Evolutionary conservation across 192 early-diverging fungal genomes (phyloP), one percentile per base, ranked within the genome.

Genomic region (Pecoramyces ruminantium): DNA sequence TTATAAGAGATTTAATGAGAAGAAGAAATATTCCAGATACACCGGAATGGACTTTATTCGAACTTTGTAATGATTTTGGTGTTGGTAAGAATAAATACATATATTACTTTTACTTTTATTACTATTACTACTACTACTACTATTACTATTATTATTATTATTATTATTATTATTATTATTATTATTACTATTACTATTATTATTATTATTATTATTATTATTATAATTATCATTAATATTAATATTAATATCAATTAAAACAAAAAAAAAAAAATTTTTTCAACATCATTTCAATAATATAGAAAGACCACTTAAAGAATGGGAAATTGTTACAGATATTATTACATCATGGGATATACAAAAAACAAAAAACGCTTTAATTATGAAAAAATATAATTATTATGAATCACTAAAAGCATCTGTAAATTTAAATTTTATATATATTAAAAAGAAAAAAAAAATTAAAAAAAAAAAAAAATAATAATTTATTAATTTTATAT

Each of bases 301-400:
- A 85, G 96, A 98, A 86, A 89, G 97, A 81, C 95, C 96, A 29
- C 81, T 98, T 38, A 89, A 94, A 29, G 93, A 95, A 82, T 98
- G 95, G 93, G 97, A 97, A 83, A 89, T 93, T 21, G 88, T 98
- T 15, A 90, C 94, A 79, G 90, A 92, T 79, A 86, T 96, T 11
- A 89, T 97, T 30, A 90, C 89, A 79, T 88, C 92, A 28, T 98
- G 97, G 97, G 95, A 96, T 83, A 84, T 84, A 78, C 89, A 87
- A 82, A 89, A 81, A 18, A 81, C 91, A 82, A 87, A 87, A 82
- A 96, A 94, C 88, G 92, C 92, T 77, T 90, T 92, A 82, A 88
- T 92, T 81, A 87, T 93, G 86, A 96, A 94, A 87, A 89, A 89
- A 82, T 94, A 93, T 82, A 86, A 86, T 13, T 92, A 90, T 78